phyloP scores from a whole-genome alignment of 257 asterid species.

The Echites panduratus region DNA sequence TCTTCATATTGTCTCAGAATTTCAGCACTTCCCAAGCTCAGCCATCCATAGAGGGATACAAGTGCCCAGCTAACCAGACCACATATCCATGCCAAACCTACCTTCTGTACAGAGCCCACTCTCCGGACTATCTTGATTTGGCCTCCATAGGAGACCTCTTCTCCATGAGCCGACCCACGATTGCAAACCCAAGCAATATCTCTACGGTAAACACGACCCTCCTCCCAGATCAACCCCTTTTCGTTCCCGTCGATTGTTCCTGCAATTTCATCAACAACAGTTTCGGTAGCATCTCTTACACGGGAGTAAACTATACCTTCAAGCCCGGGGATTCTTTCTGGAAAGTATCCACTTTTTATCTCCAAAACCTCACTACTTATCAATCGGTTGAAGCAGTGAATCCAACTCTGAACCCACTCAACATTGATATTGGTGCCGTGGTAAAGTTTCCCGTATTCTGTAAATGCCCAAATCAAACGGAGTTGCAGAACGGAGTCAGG shows the following conservation, averaged over 20 bases:
- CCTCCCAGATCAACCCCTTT: constrained; percentile 42
- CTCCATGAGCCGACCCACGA: constrained; percentile 65
- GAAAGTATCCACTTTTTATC: constrained; percentile 27
- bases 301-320: constrained; percentile 45
- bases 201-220: constrained; percentile 43
- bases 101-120: constrained; percentile 52
- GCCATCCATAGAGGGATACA: constrained; percentile 55
- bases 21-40: constrained; percentile 28
- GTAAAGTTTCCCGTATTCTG: constrained; percentile 71
- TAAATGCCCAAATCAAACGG: constrained; percentile 52
- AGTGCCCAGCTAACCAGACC: constrained; percentile 46
- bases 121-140: constrained; percentile 57
- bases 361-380: constrained; percentile 60
- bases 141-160: constrained; percentile 82
- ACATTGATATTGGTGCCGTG: constrained; percentile 30
- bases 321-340: constrained; percentile 44
- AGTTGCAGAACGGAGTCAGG: constrained; percentile 28
- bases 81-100: constrained; percentile 60
- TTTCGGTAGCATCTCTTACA: constrained; percentile 50
- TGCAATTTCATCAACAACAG: constrained; percentile 53
- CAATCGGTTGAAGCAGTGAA: constrained; percentile 69
- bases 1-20: constrained; percentile 16
- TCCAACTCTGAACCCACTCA: constrained; percentile 40
- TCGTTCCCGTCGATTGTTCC: constrained; percentile 67
- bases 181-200: constrained; percentile 63